phyloP scores from a whole-genome alignment of 2,329 filamentous ascomycete species.

The Cladophialophora yegresii region DNA sequence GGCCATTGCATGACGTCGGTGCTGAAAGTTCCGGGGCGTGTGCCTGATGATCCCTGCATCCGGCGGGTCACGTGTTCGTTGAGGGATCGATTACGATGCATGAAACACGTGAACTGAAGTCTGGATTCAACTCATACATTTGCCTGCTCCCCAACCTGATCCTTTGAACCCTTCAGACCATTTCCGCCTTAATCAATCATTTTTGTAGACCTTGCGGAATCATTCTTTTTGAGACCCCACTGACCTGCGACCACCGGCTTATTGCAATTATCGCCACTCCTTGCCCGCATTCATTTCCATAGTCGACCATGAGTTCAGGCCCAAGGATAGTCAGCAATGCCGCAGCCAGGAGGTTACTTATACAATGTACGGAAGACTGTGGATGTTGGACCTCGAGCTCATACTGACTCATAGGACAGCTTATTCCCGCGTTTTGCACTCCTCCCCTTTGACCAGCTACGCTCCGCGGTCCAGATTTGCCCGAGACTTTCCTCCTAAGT shows the following conservation, averaged over 20 bases:
- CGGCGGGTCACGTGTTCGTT: background rate
- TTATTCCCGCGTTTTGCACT: slow-evolving; percentile 25
- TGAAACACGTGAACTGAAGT: background rate
- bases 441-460: slow-evolving; percentile 22
- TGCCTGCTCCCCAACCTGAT: slow-evolving; percentile 8
- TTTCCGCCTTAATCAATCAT: slow-evolving; percentile 22
- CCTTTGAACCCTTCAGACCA: slow-evolving; percentile 11
- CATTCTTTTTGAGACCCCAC: slow-evolving; percentile 10
- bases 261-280: slow-evolving; percentile 2
- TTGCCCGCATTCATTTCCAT: slow-evolving; percentile 13
- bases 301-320: slow-evolving; percentile 33
- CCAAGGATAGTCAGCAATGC: slow-evolving; percentile 37
- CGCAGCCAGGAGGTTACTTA: slow-evolving; percentile 32
- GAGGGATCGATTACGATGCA: background rate
- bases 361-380: slow-evolving; percentile 28
- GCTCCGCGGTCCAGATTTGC: slow-evolving; percentile 25
- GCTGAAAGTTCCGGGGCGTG: background rate
- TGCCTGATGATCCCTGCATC: slow-evolving; percentile 1
- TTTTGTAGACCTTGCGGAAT: slow-evolving; percentile 13
- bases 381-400: background rate
- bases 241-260: background rate
- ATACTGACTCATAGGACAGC: slow-evolving; percentile 25
- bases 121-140: slow-evolving; percentile 1
- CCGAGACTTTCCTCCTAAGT: slow-evolving; percentile 41
- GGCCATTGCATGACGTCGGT: background rate